Conservation (phyloP, 2,329 filamentous ascomycete species). For the Xylaria digitata region DNA sequence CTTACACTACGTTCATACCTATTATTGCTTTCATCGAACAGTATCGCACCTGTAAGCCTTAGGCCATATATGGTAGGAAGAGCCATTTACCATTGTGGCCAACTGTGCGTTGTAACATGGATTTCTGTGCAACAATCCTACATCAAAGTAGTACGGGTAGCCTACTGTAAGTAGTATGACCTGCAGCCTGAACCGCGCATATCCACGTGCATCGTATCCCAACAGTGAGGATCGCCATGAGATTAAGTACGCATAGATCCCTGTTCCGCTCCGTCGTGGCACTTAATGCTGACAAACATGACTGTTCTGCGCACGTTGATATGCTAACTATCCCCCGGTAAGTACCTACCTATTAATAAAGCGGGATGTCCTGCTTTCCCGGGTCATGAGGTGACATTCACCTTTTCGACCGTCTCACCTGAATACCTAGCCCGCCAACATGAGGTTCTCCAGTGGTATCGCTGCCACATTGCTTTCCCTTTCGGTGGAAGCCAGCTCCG, state of each 20-base stretch:
- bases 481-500: conserved; percentile 25
- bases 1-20: background rate
- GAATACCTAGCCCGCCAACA: conserved; percentile 11
- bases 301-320: background rate
- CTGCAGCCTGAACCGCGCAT: conserved; percentile 16
- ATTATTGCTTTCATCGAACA: background rate
- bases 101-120: background rate
- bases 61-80: no score
- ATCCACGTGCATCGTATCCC: conserved; percentile 29
- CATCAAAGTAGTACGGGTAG: background rate
- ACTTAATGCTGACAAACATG: conserved; percentile 28
- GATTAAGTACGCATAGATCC: conserved; percentile 29
- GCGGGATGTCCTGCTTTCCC: conserved; percentile 17
- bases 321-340: conserved; percentile 1
- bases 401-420: conserved; percentile 5
- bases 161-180: background rate
- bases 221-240: conserved; percentile 23
- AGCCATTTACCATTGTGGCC: no score
- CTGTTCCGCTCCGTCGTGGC: conserved; percentile 24
- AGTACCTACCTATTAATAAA: conserved; percentile 18
- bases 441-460: conserved; percentile 30
- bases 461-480: conserved; percentile 25
- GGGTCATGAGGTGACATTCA: conserved; percentile 14
- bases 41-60: no score
- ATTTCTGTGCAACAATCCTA: no score